Base-by-base conservation (phyloP, 2,329 filamentous ascomycete species). In the Sclerotinia glacialis region DNA sequence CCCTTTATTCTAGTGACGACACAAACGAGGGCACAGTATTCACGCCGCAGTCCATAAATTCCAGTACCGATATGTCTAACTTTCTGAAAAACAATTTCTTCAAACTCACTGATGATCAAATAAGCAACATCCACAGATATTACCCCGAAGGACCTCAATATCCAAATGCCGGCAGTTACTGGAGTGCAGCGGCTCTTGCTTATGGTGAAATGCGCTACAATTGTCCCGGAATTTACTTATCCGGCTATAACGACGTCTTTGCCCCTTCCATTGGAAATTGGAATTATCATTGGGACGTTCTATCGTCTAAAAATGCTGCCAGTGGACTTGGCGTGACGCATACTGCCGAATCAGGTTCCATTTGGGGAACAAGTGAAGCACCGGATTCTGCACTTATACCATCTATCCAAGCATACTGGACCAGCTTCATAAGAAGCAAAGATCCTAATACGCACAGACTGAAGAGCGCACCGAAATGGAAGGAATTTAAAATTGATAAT, bases 321-420 rank as follows among this genome's bases (percentile, higher is more conserved):
- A 72, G 78, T 1, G 89, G 89, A 1, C 74, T 81, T 1, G 89
- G 89, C 0, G 87, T 89, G 0, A 82, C 84, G 16, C 89, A 93
- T 72, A 89, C 86, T 0, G 81, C 86, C 14, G 89, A 93, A 75
- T 69, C 87, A 0, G 82, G 84, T 65, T 87, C 88, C 0, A 85
- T 93, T 64, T 91, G 85, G 78, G 89, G 89, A 4, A 26, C 6
- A n/a, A 52, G 59, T 18, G 28, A 50, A 26, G 1, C n/a, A 5
- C 88, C 85, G 56, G 76, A 69, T 66, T 65, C 34, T 28, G 53
- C 40, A 5, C 47, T 68, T 16, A 67, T 54, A n/a, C 61, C 83
- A 0, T 76, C 89, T 0, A 82, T 89, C 37, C 87, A 91, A 72
- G 83, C 81, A 0, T 93, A 92, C 76, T 92, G 89, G 88, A 85